These are phyloP conservation scores for Komagataella pastoris DNA, from an alignment of 805 yeast species.

Conservation along the genomic window DNA sequence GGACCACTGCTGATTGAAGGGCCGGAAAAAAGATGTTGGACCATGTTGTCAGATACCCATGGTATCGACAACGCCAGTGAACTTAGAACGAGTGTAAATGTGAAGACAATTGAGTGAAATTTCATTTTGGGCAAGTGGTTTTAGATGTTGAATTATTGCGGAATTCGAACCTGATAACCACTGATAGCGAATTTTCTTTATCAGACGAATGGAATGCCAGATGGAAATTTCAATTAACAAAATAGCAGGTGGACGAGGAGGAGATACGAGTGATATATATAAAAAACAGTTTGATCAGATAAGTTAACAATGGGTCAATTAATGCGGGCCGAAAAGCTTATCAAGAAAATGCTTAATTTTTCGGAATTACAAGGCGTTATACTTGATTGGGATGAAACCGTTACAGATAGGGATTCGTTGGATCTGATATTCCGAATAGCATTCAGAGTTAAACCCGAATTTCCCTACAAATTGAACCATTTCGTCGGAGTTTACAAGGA, in stretches of 20 bases:
- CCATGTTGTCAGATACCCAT: neutral
- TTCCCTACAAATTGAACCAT: conserved; percentile 24
- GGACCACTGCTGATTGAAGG: neutral
- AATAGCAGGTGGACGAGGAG: neutral
- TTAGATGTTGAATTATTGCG: too few relatives aligned
- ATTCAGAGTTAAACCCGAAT: conserved; percentile 22
- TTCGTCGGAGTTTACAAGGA: conserved; percentile 29
- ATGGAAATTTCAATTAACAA: too few relatives aligned
- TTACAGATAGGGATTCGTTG: conserved; percentile 43
- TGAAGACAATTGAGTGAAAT: neutral
- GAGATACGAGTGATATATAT: neutral
- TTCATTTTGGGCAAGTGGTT: neutral
- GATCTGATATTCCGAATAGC: conserved; percentile 34
- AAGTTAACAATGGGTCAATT: neutral
- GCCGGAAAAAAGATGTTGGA: neutral
- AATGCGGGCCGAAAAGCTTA: neutral
- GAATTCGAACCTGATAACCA: neutral
- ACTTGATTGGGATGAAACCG: conserved; percentile 59
- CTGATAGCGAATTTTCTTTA: neutral
- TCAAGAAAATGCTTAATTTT: neutral
- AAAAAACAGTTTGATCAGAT: neutral
- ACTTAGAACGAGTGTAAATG: neutral
- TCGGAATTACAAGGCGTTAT: conserved; percentile 14
- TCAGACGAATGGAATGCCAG: neutral
- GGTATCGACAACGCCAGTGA: neutral